Base-by-base conservation (phyloP, 352 stramenopile species). In the Phytopythium mirpurense region DNA sequence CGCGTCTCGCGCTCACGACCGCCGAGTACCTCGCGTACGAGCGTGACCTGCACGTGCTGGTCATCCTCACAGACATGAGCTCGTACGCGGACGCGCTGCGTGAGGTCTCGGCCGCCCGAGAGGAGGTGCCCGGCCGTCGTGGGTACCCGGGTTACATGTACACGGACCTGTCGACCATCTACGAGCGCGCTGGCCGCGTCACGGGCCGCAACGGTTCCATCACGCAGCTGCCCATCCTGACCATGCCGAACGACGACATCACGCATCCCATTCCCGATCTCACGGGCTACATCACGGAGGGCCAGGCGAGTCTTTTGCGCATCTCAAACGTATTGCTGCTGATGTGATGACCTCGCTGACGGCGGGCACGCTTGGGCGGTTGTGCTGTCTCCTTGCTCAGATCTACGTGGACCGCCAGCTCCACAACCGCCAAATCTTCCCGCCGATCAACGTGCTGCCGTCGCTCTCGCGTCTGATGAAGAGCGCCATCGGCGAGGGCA, bases 61-160 rank as follows among this genome's bases (percentile, higher is more conserved):
- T 99, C 58, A 99, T 99, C 68, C 75, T 99, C 52, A 99, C 97
- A 7, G 97, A 99, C 74, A 99, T 99, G 97, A 98, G 86, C 70
- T 99, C 97, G 48, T 99, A 99, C 71, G 95, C 95, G 37, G 96
- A 98, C 65, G 96, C 96, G 40, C 79, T 99, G 70, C 95, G 96
- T 90, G 96, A 99, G 68, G 91, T 98, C 41, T 97, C 90, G 41
- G 93, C 93, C 21, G 92, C 93, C 14, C 83, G 93, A 67, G 92
- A 98, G 78, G 93, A 98, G 90, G 93, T 98, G 55, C 97, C 97
- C 43, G 97, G 96, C 59, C 93, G 96, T 81, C 93, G 97, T 91
- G 96, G 96, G 75, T 99, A 99, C 83, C 97, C 97, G 29, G 97
- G 97, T 71, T 99, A 99, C 79, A 99, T 99, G 97, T 99, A 99